Evolutionary conservation across 495 filamentous ascomycete species (phyloP).

Genomic region (Thermochaetoides thermophila): DNA sequence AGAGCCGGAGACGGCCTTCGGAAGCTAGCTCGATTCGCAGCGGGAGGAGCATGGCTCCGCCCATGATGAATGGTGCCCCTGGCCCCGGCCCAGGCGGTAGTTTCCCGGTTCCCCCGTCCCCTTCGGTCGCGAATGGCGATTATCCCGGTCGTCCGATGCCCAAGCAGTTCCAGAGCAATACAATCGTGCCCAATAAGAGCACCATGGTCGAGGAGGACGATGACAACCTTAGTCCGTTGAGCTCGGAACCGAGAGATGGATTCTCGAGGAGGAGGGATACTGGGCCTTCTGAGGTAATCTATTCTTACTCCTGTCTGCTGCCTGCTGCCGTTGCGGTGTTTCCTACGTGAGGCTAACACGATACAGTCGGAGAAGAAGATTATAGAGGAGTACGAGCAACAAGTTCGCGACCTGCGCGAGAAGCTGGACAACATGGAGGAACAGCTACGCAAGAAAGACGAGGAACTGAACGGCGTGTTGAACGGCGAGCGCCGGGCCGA

Average conservation of each 20-base stretch:
- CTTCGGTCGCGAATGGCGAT: slow-evolving; percentile 25
- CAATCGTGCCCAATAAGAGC: slow-evolving; percentile 92
- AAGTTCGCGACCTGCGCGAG: slow-evolving; percentile 57
- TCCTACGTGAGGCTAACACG: no score
- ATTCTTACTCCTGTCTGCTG: no score
- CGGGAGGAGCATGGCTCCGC: slow-evolving; percentile 14
- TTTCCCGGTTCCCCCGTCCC: slow-evolving; percentile 32
- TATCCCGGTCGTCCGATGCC: slow-evolving; percentile 45
- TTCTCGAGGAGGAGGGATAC: no score
- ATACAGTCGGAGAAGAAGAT: slow-evolving; percentile 50
- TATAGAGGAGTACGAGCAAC: slow-evolving; percentile 60
- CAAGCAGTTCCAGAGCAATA: slow-evolving; percentile 90
- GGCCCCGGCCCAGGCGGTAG: no score
- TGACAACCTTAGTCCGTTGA: slow-evolving; percentile 30
- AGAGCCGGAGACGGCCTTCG: slow-evolving; percentile 34
- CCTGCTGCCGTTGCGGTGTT: no score
- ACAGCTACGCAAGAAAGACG: slow-evolving; percentile 34
- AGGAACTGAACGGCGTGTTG: slow-evolving; percentile 27
- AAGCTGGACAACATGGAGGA: slow-evolving; percentile 61
- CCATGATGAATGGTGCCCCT: no score
- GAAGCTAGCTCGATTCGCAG: slow-evolving; percentile 39
- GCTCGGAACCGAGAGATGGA: slow-evolving; percentile 24
- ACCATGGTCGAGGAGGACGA: slow-evolving; percentile 97
- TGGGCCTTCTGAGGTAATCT: no score
- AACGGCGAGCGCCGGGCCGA: slow-evolving; percentile 34